Evolutionary conservation across 768 basidiomycete species (phyloP), one percentile per base, ranked within the genome.

Genomic region (Rhodotorula toruloides): DNA sequence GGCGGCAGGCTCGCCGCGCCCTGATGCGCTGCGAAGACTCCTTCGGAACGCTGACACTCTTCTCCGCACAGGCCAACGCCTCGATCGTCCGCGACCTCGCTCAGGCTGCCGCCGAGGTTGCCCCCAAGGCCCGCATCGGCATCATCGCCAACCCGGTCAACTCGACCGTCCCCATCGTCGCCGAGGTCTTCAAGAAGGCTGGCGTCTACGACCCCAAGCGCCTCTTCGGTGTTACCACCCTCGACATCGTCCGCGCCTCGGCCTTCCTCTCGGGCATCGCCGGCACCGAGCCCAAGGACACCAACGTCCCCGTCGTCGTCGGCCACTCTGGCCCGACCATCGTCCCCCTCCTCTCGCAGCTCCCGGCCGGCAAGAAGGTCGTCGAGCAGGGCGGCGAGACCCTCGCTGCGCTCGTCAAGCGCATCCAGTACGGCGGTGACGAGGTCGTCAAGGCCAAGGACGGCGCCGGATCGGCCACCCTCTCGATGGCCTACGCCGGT

Each of bases 381-480:
- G 73, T 78, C 54, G 79, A 73, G 67, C 67, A 53, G 37, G 77
- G 82, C 53, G 88, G 89, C 66, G 89, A 91, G 77, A 81, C 77
- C 42, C 88, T 87, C 76, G 82, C 84, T 36, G 84, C 85, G 76
- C 83, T 97, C 69, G 87, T 99, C 61, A 80, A 94, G 81, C 85
- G 94, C 63, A 97, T 98, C 77, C 94, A 99, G 78, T 98, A 85
- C 73, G 94, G 94, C 77, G 94, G 94, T 79, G 94, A 99, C 75
- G 93, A 97, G 80, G 93, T 97, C 70, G 94, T 98, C 76, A 87
- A 96, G 83, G 93, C 93, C 56, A 98, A 98, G 83, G 92, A 93
- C 71, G 87, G 87, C 72, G 85, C 86, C 46, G 87, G 87, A 58
- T 84, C 83, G 47, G 87, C 87, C 42, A 88, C 87, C 34, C 83